phyloP scores from a whole-genome alignment of 306 rosid species.

The Cucumis melo region DNA sequence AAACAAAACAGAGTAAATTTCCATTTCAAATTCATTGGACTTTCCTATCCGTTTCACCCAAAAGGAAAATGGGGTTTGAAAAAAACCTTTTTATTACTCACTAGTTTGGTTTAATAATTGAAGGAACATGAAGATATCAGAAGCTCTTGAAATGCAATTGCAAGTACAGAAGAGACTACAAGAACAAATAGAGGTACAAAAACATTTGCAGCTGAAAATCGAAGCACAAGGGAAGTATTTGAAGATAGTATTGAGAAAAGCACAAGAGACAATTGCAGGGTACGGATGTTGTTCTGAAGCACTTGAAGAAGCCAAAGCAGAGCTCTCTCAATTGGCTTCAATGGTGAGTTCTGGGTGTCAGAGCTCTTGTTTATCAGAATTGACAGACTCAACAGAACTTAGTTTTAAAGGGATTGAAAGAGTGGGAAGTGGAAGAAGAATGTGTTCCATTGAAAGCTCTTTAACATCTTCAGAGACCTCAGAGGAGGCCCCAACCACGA shows the following conservation, averaged over 20 bases:
- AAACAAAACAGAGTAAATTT: slow-evolving; percentile 39
- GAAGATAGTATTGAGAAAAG: slow-evolving; percentile 69
- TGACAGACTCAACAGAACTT: slow-evolving; percentile 47
- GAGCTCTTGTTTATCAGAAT: slow-evolving; percentile 50
- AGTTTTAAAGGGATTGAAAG: slow-evolving; percentile 21
- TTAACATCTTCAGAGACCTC: slow-evolving; percentile 72
- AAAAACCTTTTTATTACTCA: background rate
- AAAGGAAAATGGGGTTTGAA: background rate
- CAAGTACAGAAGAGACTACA: slow-evolving; percentile 63
- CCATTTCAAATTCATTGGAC: no score
- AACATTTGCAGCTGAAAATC: slow-evolving; percentile 70
- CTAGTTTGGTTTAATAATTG: background rate
- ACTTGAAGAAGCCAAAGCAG: slow-evolving; percentile 53
- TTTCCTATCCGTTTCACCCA: background rate
- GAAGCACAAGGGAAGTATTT: slow-evolving; percentile 95
- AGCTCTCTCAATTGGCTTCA: slow-evolving; percentile 63
- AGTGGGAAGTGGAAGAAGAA: slow-evolving; percentile 32
- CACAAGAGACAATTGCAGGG: slow-evolving; percentile 69
- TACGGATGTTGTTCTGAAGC: slow-evolving; percentile 38
- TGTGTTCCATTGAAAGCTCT: slow-evolving; percentile 74
- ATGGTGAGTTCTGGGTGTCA: slow-evolving; percentile 56
- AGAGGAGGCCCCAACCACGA: slow-evolving; percentile 26
- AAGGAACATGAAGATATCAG: slow-evolving; percentile 38
- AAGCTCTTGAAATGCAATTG: slow-evolving; percentile 79
- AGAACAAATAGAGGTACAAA: slow-evolving; percentile 90